Conservation (phyloP, 2,329 filamentous ascomycete species). For the Fusarium papillatum region DNA sequence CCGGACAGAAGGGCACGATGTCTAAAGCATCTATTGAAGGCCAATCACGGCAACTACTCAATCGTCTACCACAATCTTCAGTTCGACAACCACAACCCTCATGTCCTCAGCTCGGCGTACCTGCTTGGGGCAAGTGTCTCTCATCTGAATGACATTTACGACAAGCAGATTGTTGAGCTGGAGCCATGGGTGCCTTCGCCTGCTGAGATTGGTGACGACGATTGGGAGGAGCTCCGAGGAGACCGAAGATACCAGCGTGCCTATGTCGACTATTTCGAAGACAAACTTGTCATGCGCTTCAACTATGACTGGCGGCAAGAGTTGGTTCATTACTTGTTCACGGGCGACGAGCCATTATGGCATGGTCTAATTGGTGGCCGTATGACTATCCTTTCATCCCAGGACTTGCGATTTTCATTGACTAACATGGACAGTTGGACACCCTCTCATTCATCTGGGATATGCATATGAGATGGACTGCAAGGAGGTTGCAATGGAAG, state of each 20-base stretch:
- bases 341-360: conserved; percentile 81
- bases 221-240: conserved; percentile 91
- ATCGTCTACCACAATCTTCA: conserved; percentile 82
- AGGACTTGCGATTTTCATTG: neutral
- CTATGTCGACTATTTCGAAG: conserved; percentile 96
- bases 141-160: conserved; percentile 86
- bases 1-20: conserved; percentile 85
- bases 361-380: conserved; percentile 84
- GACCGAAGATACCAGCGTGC: conserved; percentile 87
- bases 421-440: conserved; percentile 73
- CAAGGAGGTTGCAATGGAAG: conserved; percentile 90
- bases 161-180: conserved; percentile 77
- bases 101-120: conserved; percentile 88
- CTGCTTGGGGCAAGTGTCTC: conserved; percentile 81
- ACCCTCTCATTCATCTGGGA: conserved; percentile 94
- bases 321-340: conserved; percentile 81
- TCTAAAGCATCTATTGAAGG: conserved; percentile 90
- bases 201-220: conserved; percentile 82
- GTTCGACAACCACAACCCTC: conserved; percentile 87
- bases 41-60: conserved; percentile 92
- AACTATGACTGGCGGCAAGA: conserved; percentile 89
- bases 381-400: conserved; percentile 58
- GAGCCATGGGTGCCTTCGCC: conserved; percentile 89
- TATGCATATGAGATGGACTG: conserved; percentile 92
- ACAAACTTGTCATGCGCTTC: conserved; percentile 80